phyloP scores from a whole-genome alignment of 768 basidiomycete genomes.

The Hypsizygus marmoreus region DNA sequence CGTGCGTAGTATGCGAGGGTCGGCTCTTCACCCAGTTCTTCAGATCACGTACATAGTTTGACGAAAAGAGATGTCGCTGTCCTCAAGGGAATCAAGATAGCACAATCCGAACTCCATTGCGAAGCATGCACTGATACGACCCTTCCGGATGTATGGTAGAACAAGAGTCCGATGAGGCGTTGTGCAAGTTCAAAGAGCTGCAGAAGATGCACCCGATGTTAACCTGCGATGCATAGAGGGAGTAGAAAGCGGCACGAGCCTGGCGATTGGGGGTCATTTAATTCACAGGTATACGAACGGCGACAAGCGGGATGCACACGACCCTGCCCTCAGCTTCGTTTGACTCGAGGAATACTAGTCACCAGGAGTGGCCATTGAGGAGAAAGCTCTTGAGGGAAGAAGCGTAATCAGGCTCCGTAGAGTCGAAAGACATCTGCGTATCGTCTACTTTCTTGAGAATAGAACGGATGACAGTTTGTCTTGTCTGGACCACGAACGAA shows the following conservation, averaged over 20 bases:
- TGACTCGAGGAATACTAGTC: constrained; percentile 34
- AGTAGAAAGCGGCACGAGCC: constrained; percentile 47
- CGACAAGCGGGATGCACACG: neutral
- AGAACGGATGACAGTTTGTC: constrained; percentile 22
- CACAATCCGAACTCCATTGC: constrained; percentile 50
- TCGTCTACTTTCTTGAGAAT: constrained; percentile 27
- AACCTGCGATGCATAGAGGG: constrained; percentile 52
- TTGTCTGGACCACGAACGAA: neutral
- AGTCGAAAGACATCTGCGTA: constrained; percentile 18
- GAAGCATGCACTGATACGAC: constrained; percentile 54
- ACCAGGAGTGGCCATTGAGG: constrained; percentile 39
- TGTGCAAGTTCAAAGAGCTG: constrained; percentile 53
- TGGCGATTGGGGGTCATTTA: neutral
- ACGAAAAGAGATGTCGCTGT: neutral
- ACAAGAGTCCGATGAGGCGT: constrained; percentile 57
- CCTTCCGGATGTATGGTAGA: constrained; percentile 60
- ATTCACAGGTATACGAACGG: neutral
- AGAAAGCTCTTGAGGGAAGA: neutral
- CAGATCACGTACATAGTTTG: neutral
- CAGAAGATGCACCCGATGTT: constrained; percentile 54
- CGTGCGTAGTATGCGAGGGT: constrained; percentile 32
- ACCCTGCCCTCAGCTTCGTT: neutral
- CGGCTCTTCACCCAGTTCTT: constrained; percentile 36
- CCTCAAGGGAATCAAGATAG: constrained; percentile 34
- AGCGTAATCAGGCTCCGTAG: neutral